Conservation (phyloP, 345 rosid species). For the Erucastrum elatum region DNA sequence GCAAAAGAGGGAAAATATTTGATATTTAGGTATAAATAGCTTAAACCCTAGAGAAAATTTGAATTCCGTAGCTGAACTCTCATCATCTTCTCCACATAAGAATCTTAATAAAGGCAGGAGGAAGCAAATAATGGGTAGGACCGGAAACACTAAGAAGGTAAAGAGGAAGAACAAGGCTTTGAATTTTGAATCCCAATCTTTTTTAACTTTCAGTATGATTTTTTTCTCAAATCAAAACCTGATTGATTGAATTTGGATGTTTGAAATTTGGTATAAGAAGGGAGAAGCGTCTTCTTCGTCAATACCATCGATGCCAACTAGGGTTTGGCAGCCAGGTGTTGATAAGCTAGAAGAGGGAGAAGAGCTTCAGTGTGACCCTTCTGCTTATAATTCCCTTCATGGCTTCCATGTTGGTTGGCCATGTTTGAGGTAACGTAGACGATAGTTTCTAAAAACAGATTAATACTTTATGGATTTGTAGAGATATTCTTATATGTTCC, state of each 20-base stretch:
- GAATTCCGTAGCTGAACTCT: not conserved
- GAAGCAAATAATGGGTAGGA: constrained; percentile 58
- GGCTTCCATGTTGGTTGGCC: constrained; percentile 96
- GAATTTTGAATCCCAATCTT: not conserved
- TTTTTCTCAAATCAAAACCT: not conserved
- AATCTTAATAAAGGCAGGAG: not conserved
- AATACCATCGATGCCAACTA: not conserved
- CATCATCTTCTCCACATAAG: not conserved
- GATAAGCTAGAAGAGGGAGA: constrained; percentile 94
- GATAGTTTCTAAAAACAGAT: not conserved
- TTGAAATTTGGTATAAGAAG: not conserved
- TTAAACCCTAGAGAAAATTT: constrained; percentile 34
- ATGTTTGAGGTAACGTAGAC: constrained; percentile 60
- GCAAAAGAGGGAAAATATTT: not conserved
- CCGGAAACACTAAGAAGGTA: not conserved
- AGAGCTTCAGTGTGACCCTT: constrained; percentile 92
- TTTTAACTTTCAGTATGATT: not conserved
- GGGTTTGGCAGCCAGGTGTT: constrained; percentile 35
- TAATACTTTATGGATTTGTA: not conserved
- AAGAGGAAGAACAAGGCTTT: not conserved
- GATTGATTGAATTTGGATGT: not conserved
- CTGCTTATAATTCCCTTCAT: constrained; percentile 86
- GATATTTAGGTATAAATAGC: constrained; percentile 13
- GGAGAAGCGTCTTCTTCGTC: constrained; percentile 11
- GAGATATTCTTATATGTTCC: not conserved